Base-by-base conservation (phyloP, 2,329 filamentous ascomycete genomes). In the Colletotrichum trifolii region DNA sequence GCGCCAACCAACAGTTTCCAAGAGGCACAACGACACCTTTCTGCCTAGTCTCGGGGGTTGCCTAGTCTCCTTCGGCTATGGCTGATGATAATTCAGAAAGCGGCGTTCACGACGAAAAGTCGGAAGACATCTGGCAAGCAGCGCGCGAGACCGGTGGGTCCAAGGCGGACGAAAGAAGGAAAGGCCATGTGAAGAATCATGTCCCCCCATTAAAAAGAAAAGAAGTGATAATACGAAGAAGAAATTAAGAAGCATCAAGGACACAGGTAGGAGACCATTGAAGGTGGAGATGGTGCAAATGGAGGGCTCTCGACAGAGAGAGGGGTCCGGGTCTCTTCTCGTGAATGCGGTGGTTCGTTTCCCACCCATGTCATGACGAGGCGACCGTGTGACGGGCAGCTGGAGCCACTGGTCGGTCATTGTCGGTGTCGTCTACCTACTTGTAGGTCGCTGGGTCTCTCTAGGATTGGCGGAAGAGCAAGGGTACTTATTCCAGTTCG, bases 361-460 rank as follows among this genome's bases (percentile, higher is more conserved):
- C 42, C 25, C 45, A 47, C 25, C 57, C 56, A 56, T 65, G 62
- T 13, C 57, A 36, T 50, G 39, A 55, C 58, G 50, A 61, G 39
- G 25, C 42, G 57, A 61, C 62, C 62, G 62, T 65, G 62, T 61
- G 62, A 65, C 62, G 57, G 57, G 62, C 57, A 65, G 62, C 57
- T 50, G 56, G 45, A 64, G 50, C 56, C 49, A 50, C 49, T 54
- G 61, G 42, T 59, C 61, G 45, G 43, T 50, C 54, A 58, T 58
- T 53, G 60, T 64, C 47, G 54, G 42, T 59, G 54, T 59, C 54
- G 47, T 40, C 47, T 25, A 25, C 25, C 25, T 25, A 25, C 25
- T 4, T 4, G 25, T 25, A 25, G 25, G 25, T 64, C 36, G 11
- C 54, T 64, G 54, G 60, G 54, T 35, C 15, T n/a, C 42, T 62